Conservation (phyloP, 2,329 filamentous ascomycete species). For the Penicillium rolfsii region DNA sequence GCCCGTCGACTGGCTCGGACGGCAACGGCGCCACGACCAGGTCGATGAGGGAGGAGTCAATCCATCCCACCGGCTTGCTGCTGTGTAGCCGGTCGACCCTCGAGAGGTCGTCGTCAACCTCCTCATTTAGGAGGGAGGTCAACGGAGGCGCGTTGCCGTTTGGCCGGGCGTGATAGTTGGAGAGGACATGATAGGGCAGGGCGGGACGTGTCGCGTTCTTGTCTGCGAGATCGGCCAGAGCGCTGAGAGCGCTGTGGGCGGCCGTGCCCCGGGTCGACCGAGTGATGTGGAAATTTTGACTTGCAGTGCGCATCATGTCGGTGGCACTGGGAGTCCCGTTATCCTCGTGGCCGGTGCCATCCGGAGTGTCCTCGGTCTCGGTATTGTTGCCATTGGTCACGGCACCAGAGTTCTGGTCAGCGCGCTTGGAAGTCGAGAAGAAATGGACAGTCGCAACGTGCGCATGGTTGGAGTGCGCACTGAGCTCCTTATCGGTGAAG, state of each 20-base stretch:
- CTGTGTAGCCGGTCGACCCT: slow-evolving; percentile 45
- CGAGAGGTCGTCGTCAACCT: slow-evolving; percentile 51
- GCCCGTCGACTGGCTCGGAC: slow-evolving; percentile 33
- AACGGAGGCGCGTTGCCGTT: slow-evolving; percentile 49
- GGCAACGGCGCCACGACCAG: slow-evolving; percentile 41
- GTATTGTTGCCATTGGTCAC: slow-evolving; percentile 46
- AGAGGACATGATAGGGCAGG: slow-evolving; percentile 51
- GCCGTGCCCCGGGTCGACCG: slow-evolving; percentile 57
- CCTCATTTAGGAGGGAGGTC: slow-evolving; percentile 50
- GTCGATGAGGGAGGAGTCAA: slow-evolving; percentile 48
- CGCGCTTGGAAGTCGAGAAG: slow-evolving; percentile 60
- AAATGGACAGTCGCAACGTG: slow-evolving; percentile 61
- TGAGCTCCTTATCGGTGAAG: slow-evolving; percentile 69
- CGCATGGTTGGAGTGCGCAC: slow-evolving; percentile 63
- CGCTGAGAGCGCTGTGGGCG: slow-evolving; percentile 55
- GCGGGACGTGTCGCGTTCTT: slow-evolving; percentile 51
- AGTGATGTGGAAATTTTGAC: slow-evolving; percentile 60
- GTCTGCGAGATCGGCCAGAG: slow-evolving; percentile 60
- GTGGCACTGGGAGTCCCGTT: slow-evolving; percentile 47
- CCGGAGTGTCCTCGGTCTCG: slow-evolving; percentile 45
- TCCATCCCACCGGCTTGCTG: slow-evolving; percentile 45
- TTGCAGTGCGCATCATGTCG: slow-evolving; percentile 65
- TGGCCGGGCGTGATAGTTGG: slow-evolving; percentile 50
- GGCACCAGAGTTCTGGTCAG: slow-evolving; percentile 46
- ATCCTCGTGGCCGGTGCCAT: slow-evolving; percentile 47